Evolutionary conservation across 768 basidiomycete species (phyloP), one percentile per base, ranked within the genome.

Genomic region (Polyporus arcularius): DNA sequence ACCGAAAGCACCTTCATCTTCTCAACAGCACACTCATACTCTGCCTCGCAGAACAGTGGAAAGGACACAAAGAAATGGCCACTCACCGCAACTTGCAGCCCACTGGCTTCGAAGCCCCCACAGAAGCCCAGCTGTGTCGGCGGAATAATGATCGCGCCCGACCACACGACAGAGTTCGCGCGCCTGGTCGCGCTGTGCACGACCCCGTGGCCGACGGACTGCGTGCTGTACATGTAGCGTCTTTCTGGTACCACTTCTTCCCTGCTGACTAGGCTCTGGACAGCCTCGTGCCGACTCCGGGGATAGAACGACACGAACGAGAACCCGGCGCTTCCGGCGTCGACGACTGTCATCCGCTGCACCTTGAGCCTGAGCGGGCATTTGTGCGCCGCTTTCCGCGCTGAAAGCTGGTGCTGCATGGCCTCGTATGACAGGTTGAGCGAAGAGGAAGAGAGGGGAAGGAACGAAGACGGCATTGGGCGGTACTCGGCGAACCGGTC

Each of bases 31-130:
- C 3, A 35, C 35, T 35, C 35, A 11, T 7, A 35, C 7, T 11
- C 35, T 11, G 11, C 3, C 35, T 35, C 35, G 35, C 35, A 6
- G 2, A 35, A 35, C 35, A 35, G 6, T 35, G 35, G 35, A 11
- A 35, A 35, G 35, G 1, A 16, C 1, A 43, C 15, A 26, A 18
- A 14, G 14, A 35, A 48, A 46, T 14, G 3, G 6, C 26, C 18
- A 65, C 68, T 62, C 58, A 70, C 71, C 57, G 54, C 43, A 10
- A 71, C 70, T 21, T 54, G 46, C 57, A 72, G 45, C 9, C 66
- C 68, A 15, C 56, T 63, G 5, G 65, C 65, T 18, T 61, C 32
- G 57, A 72, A 72, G 10, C 68, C 68, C 1, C 68, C 67, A 21
- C 60, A 53, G 28, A 58, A 40, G 38, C 64, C 56, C 15, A 45